Evolutionary conservation across 2,329 filamentous ascomycete genomes (phyloP), one percentile per base, ranked within the genome.

Genomic region (Daldinia eschscholtzii): DNA sequence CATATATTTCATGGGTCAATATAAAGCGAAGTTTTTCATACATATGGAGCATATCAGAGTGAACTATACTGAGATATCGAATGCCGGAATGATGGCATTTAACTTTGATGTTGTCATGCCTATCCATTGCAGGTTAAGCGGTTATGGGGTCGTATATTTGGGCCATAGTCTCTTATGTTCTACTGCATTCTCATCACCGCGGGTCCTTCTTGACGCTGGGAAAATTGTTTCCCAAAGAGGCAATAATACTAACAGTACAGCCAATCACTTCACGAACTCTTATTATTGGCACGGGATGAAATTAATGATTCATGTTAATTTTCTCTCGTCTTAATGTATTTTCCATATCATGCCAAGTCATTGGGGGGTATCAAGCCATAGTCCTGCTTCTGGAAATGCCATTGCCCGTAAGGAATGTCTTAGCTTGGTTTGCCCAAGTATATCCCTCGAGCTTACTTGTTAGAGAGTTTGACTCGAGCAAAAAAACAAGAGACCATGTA

Each of bases 171-270:
- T 30, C 46, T 26, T 30, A 23, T 2, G 20, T 23, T 23, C 20
- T 23, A 23, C n/a, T n/a, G n/a, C n/a, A n/a, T n/a, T n/a, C n/a
- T n/a, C n/a, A n/a, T n/a, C n/a, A 23, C 20, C 2, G 20, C 20
- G 20, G 1, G 2, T 23, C 20, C 23, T 13, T n/a, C 33, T 30
- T 1, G 13, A 52, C 18, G 18, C 20, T 23, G 3, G 4, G 20
- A 46, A 6, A 26, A 18, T 26, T 53, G 48, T 67, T 70, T 64
- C 67, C 65, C 55, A 70, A 65, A 60, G 23, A 44, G 60, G 65
- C 28, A 68, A 65, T 41, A 56, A 48, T 5, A 18, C 46, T 23
- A 33, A 15, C 15, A 63, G 15, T 44, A n/a, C 56, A 26, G 39
- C 67, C 67, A 70, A 70, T 70, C 60, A 70, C 42, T 18, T 30